Evolutionary conservation across 2,329 filamentous ascomycete genomes (phyloP).

Genomic region (Trichoderma breve): DNA sequence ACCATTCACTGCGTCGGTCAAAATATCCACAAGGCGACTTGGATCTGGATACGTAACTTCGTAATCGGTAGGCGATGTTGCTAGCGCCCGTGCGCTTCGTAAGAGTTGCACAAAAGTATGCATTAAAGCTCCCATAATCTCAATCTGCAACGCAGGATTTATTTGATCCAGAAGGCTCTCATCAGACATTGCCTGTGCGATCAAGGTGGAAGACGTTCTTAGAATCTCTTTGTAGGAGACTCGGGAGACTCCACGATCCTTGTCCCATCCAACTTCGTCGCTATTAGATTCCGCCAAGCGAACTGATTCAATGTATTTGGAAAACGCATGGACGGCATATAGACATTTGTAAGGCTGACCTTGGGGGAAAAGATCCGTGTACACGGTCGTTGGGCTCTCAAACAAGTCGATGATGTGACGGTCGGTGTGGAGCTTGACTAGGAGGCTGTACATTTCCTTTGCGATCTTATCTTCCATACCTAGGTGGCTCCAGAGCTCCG

Average conservation of each 20-base stretch:
- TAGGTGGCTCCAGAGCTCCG: constrained; percentile 78
- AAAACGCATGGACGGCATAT: constrained; percentile 68
- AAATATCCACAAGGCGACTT: constrained; percentile 27
- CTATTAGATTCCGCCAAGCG: constrained; percentile 30
- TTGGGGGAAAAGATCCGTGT: constrained; percentile 64
- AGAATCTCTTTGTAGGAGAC: constrained; percentile 21
- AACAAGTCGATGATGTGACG: constrained; percentile 60
- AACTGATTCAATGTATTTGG: constrained; percentile 54
- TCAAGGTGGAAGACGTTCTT: constrained; percentile 48
- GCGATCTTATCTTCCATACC: constrained; percentile 69
- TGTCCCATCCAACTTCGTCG: background rate
- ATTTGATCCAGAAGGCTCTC: constrained; percentile 48
- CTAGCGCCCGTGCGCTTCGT: constrained; percentile 24
- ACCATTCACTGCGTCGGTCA: constrained; percentile 27
- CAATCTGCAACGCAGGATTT: constrained; percentile 27
- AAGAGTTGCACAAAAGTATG: constrained; percentile 31
- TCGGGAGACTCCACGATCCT: background rate
- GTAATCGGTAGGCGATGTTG: background rate
- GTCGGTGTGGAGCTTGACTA: constrained; percentile 68
- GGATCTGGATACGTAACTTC: constrained; percentile 9
- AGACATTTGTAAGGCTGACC: constrained; percentile 69
- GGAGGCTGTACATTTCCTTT: constrained; percentile 69
- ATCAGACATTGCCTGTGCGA: constrained; percentile 61
- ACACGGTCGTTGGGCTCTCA: constrained; percentile 49
- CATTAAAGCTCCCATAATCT: constrained; percentile 31